A percentile compares a stretch with the other conserved stretches of the same genome.
Evolutionary conservation across 495 filamentous ascomycete species (phyloP).

Genomic region (Penicillium antarcticum): DNA sequence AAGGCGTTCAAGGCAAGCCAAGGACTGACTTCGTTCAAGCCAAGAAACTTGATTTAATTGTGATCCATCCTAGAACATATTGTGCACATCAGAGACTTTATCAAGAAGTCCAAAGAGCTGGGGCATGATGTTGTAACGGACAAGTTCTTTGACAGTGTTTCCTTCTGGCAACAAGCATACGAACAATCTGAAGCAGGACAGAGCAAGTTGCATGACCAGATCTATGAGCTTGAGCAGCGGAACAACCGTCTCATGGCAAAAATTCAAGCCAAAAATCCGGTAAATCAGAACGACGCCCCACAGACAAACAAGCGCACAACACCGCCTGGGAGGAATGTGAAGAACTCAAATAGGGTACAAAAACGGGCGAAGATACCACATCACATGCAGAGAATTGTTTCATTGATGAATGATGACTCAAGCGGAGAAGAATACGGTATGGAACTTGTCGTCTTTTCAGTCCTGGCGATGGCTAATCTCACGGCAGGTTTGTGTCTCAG

Average conservation of each 20-base stretch:
- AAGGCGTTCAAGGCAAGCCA: conserved; percentile 34
- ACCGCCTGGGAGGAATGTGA: neutral
- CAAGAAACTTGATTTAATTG: neutral
- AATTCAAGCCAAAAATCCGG: conserved; percentile 5
- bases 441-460: neutral
- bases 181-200: conserved; percentile 43
- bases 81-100: conserved; percentile 31
- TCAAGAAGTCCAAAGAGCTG: conserved; percentile 21
- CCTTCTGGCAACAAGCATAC: conserved; percentile 52
- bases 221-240: conserved; percentile 40
- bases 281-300: neutral
- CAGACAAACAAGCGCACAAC: conserved; percentile 27
- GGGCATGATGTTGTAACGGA: conserved; percentile 11
- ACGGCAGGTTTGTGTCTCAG: conserved; percentile 19
- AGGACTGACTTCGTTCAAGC: neutral
- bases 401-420: neutral
- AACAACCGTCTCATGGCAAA: conserved; percentile 26
- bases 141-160: conserved; percentile 44
- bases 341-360: neutral
- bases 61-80: conserved; percentile 36
- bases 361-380: conserved; percentile 25
- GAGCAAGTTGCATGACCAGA: conserved; percentile 37
- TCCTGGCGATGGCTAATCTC: conserved; percentile 1
- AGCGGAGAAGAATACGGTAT: neutral
- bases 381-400: conserved; percentile 9